Evolutionary conservation across 2,329 filamentous ascomycete genomes (phyloP).

Genomic region (Pseudogymnoascus verrucosus): DNA sequence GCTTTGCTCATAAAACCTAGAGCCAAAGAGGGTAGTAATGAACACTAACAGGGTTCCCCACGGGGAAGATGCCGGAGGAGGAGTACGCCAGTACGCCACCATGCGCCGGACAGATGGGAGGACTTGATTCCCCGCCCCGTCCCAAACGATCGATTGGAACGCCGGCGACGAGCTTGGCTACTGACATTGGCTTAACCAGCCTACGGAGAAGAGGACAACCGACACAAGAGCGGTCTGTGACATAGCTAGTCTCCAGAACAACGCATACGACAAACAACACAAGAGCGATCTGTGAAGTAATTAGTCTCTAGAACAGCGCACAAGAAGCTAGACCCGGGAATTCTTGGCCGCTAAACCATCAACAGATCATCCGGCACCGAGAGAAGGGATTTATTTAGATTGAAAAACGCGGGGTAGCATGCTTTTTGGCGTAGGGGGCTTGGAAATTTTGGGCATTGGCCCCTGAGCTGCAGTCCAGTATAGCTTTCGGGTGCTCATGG

Average conservation of each 20-base stretch:
- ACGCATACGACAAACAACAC: neutral
- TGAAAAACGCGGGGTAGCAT: neutral
- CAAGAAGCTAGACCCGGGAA: neutral
- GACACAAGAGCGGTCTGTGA: neutral
- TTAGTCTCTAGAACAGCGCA: neutral
- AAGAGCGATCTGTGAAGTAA: neutral
- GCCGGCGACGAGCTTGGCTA: neutral
- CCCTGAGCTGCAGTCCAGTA: neutral
- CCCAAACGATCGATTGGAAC: neutral
- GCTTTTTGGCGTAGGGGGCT: neutral
- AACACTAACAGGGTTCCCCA: neutral
- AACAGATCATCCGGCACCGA: neutral
- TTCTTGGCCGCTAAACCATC: neutral
- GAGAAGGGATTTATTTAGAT: neutral
- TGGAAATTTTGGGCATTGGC: neutral
- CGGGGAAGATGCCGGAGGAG: neutral
- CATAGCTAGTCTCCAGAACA: neutral
- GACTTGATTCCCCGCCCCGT: neutral
- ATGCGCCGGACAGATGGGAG: neutral
- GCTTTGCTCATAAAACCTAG: neutral
- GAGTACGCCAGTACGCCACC: neutral
- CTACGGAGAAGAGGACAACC: neutral
- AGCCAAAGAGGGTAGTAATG: neutral
- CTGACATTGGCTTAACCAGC: neutral
- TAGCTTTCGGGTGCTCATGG: neutral